Evolutionary conservation across 768 basidiomycete genomes (phyloP), one percentile per base, ranked within the genome.

Genomic region (Boletus edulis): DNA sequence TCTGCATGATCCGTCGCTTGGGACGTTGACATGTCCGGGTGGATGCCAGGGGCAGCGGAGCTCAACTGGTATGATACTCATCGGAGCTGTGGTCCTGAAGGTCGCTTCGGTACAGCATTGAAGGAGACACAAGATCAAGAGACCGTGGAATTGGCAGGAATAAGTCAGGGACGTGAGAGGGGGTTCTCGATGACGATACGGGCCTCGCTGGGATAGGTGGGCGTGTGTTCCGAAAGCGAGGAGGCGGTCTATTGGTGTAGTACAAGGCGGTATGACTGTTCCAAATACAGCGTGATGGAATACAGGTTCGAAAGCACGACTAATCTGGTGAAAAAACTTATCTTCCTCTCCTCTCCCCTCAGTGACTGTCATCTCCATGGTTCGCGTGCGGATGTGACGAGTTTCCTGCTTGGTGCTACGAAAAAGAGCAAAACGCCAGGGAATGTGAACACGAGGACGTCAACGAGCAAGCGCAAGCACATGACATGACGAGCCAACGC

Each of bases 141-240:
- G 38, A 13, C 17, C 14, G 14, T 39, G 38, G 38, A 14, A 39
- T 14, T 39, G 38, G 38, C 38, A 13, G 20, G 79, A 77, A 40
- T 75, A 80, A 55, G 68, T 77, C 24, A 65, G 67, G 38, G 59
- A 55, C 22, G 27, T 22, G 22, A 22, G 27, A 52, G 20, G 15
- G 14, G 27, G 27, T 9, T 29, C 9, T 29, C 9, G 9, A 29
- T 29, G 27, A 29, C 27, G 27, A 29, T 29, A 1, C 9, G 27
- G 9, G 27, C 27, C 27, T 29, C 9, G 27, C 9, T 29, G 27
- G 34, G 34, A 35, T 11, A 35, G 14, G 32, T 34, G 12, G 13
- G 34, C 4, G 34, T 14, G 34, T 20, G 9, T 41, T 20, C n/a
- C 9, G 32, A 15, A 6, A 22, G 13, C 15, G 6, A 31, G 43